A percentile compares a stretch with the other conserved stretches of the same genome.
These are phyloP conservation scores for Rhodamnia argentea DNA, from an alignment of 345 rosid genomes.

Conservation along the genomic window DNA sequence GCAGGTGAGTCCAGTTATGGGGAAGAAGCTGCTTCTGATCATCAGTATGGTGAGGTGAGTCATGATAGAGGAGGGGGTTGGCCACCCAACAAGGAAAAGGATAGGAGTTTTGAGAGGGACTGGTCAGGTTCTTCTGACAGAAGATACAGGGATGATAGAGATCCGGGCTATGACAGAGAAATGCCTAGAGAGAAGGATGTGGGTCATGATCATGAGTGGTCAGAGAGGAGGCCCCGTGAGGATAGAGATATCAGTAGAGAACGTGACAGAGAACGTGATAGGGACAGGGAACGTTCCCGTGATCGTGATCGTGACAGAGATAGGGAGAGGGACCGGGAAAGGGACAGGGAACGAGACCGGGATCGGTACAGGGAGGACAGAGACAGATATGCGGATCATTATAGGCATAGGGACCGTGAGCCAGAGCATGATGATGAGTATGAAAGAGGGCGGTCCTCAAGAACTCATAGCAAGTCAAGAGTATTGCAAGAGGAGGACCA, in stretches of 20 bases:
- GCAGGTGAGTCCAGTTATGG: conserved; percentile 80
- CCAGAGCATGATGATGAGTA: conserved; percentile 56
- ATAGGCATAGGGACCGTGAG: conserved; percentile 46
- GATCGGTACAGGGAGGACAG: conserved; percentile 56
- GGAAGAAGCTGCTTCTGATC: conserved; percentile 82
- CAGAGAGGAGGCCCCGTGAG: conserved; percentile 54
- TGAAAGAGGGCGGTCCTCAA: conserved; percentile 56
- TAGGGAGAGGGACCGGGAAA: conserved; percentile 29
- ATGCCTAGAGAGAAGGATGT: conserved; percentile 50
- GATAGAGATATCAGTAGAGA: conserved; percentile 56
- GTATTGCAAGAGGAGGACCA: conserved; percentile 54
- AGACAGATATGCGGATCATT: conserved; percentile 49
- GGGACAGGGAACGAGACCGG: conserved; percentile 50
- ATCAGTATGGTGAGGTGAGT: conserved; percentile 61
- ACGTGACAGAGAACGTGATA: conserved; percentile 49
- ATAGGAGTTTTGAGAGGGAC: conserved; percentile 56
- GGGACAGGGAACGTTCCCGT: conserved; percentile 54
- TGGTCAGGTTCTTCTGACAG: conserved; percentile 73
- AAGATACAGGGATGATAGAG: conserved; percentile 66
- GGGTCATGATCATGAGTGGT: conserved; percentile 46
- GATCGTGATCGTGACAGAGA: conserved; percentile 29
- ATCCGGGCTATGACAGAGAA: conserved; percentile 42
- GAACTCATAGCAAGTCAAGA: conserved; percentile 53
- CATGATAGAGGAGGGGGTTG: conserved; percentile 61
- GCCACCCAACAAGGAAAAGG: conserved; percentile 54